Conservation (phyloP, 1,139 yeast genomes). For the Kodamaea fungicola region DNA sequence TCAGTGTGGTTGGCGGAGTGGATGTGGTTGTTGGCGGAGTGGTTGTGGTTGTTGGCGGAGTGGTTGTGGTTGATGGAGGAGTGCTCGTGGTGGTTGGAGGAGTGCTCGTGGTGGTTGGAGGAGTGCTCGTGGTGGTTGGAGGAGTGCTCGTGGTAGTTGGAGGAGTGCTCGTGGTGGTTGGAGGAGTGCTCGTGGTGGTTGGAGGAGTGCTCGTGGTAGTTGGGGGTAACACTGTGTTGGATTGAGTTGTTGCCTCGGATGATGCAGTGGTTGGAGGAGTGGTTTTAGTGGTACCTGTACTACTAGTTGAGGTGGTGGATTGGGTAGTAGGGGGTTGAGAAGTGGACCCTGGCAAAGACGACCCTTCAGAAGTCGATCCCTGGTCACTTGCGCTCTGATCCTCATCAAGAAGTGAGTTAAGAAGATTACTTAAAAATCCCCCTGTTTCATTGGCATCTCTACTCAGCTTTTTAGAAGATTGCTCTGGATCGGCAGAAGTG, state of each 20-base stretch:
- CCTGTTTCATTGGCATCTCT: too few species aligned
- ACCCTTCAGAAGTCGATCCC: not conserved
- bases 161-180: too few species aligned
- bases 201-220: not conserved
- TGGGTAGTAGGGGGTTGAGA: constrained; percentile 1
- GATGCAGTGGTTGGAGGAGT: too few species aligned
- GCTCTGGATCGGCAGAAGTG: not conserved
- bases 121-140: constrained; percentile 1
- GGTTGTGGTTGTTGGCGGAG: constrained; percentile 2
- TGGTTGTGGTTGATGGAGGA: not conserved
- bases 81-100: constrained; percentile 1
- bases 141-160: too few species aligned
- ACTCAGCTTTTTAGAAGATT: not conserved
- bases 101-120: constrained; percentile 2
- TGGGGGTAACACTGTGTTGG: too few species aligned
- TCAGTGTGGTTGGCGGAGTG: constrained; percentile 1
- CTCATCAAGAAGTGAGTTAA: not conserved
- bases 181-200: constrained; percentile 2
- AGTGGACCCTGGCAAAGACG: not conserved
- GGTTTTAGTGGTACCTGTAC: too few species aligned
- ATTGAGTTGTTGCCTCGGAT: too few species aligned
- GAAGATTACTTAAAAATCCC: too few species aligned
- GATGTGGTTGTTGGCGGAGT: constrained; percentile 3
- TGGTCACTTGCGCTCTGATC: not conserved
- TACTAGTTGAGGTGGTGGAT: too few species aligned